These are phyloP conservation scores for Penicillium verrucosum DNA, from an alignment of 2,329 filamentous ascomycete genomes.

Conservation along the genomic window DNA sequence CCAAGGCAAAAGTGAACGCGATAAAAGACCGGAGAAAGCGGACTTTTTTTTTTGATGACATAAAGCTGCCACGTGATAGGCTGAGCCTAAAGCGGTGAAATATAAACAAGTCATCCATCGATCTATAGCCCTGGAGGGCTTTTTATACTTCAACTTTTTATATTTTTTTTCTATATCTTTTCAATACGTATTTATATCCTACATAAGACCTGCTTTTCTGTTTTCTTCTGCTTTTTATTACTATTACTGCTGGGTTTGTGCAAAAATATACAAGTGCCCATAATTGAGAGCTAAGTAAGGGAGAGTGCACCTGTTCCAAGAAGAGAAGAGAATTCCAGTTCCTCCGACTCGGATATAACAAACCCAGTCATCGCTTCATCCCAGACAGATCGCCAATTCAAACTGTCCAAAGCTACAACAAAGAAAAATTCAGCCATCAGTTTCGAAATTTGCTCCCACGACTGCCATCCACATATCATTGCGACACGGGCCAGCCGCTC, in stretches of 20 bases:
- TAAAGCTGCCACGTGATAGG: constrained; percentile 10
- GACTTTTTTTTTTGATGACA: constrained; percentile 12
- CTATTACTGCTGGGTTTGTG: neutral
- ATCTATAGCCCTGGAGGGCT: neutral
- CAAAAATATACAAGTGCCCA: neutral
- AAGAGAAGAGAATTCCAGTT: constrained; percentile 8
- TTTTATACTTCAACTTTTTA: neutral
- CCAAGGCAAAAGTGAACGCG: constrained; percentile 13
- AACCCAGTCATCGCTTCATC: constrained; percentile 27
- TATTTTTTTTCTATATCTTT: neutral
- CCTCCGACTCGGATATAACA: constrained; percentile 16
- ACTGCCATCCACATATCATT: constrained; percentile 29
- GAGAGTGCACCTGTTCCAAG: neutral
- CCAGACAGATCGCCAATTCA: constrained; percentile 31
- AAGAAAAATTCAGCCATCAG: constrained; percentile 31
- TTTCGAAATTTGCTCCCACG: constrained; percentile 29
- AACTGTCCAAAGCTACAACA: constrained; percentile 22
- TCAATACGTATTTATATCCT: neutral
- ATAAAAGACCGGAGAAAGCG: constrained; percentile 20
- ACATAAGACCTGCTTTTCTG: neutral
- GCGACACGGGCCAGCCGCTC: constrained; percentile 25
- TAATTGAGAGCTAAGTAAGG: neutral
- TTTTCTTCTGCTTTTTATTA: neutral
- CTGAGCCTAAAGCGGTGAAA: neutral
- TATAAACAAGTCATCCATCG: neutral